Evolutionary conservation across 1,284 basidiomycete species (phyloP), one percentile per base, ranked within the genome.

Genomic region (Leccinum pseudoinsigne): DNA sequence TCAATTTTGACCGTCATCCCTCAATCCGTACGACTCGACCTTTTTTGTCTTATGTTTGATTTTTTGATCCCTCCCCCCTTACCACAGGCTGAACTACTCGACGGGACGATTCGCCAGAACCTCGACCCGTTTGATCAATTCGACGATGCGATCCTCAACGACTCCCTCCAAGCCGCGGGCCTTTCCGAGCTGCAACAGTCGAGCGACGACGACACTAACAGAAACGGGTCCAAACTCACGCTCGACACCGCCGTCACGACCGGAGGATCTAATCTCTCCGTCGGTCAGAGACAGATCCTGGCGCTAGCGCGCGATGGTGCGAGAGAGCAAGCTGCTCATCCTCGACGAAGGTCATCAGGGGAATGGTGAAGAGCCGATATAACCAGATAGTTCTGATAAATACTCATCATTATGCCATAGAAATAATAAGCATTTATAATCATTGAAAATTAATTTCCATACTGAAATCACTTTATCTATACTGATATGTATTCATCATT

Each of bases 71-170:
- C 21, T 9, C 6, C 8, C n/a, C 26, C 26, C 26, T 28, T 28
- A 28, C 28, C 28, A n/a, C 21, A 54, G 82, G 90, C 92, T 7
- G 87, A 89, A 66, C 78, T 89, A 1, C 74, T 90, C 50, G 83
- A 81, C 65, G 88, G 85, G 14, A 80, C 82, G 1, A 70, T 88
- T 45, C 79, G 85, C 21, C 76, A 84, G 61, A 87, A 87, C 69
- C 72, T 90, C 26, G 88, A 89, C 69, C 91, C 92, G 0, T 94
- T 93, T 72, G 84, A 82, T 6, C 82, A 89, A 71, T 82, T 87
- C 71, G 88, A 91, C 59, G 92, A 94, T 71, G 83, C 83, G 2
- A 77, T 76, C 4, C 74, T 88, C 42, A 84, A 86, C 64, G 77
- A 77, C 61, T 83, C 86, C 4, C 73, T 88, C 2, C 80, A 80